Conservation (phyloP, 2,329 filamentous ascomycete genomes). For the Lasiodiplodia citricola region DNA sequence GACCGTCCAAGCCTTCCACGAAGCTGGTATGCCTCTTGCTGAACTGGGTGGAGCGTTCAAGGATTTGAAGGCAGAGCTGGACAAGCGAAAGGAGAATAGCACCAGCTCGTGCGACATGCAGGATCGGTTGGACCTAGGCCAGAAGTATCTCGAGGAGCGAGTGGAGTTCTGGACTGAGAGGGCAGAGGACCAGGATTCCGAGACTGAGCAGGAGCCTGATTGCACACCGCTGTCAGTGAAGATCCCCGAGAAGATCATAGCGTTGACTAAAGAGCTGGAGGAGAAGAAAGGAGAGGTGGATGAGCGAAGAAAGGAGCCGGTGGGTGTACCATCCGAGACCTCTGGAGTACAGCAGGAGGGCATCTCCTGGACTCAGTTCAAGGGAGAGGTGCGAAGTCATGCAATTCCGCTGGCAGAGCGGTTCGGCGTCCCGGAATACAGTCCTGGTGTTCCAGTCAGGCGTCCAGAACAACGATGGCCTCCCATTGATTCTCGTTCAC, state of each 20-base stretch:
- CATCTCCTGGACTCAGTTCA: not conserved
- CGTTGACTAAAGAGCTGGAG: not conserved
- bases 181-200: not conserved
- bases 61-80: not conserved
- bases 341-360: not conserved
- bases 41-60: slow-evolving; percentile 11
- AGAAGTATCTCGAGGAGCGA: not conserved
- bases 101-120: not conserved
- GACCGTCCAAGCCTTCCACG: not conserved
- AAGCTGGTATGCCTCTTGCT: not conserved
- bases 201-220: not conserved
- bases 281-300: not conserved
- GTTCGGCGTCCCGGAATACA: not conserved
- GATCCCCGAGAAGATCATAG: not conserved
- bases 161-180: not conserved
- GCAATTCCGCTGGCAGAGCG: not conserved
- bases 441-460: not conserved
- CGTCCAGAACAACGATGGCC: not conserved
- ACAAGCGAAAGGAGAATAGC: not conserved
- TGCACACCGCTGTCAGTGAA: not conserved
- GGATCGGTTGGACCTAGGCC: not conserved
- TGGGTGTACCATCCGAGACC: not conserved
- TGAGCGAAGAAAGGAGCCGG: not conserved
- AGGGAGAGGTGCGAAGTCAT: not conserved
- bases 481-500: not conserved